Evolutionary conservation across 2,329 filamentous ascomycete genomes (phyloP).

Genomic region (Cryphonectria japonica): DNA sequence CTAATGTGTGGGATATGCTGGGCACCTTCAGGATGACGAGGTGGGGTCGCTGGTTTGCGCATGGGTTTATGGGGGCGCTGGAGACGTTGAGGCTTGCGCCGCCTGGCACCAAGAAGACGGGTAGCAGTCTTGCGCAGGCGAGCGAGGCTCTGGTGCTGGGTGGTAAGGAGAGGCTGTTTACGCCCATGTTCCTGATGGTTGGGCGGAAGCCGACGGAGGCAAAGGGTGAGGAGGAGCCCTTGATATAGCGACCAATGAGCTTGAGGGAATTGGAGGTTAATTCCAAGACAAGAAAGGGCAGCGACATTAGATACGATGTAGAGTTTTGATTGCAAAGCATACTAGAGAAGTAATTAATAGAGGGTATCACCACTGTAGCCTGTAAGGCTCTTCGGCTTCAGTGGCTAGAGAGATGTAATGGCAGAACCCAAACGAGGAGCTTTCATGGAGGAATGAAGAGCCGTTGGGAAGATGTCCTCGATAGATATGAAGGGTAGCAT

Average conservation of each 20-base stretch:
- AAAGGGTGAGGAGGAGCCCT: background rate
- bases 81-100: constrained; percentile 69
- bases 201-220: constrained; percentile 20
- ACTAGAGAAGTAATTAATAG: background rate
- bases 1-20: constrained; percentile 25
- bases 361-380: background rate
- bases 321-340: background rate
- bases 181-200: constrained; percentile 29
- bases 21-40: constrained; percentile 65
- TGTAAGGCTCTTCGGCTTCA: too few relatives aligned
- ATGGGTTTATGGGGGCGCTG: constrained; percentile 67
- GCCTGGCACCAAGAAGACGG: constrained; percentile 73
- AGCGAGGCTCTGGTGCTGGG: constrained; percentile 26
- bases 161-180: constrained; percentile 27
- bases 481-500: too few relatives aligned
- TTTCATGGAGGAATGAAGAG: too few relatives aligned
- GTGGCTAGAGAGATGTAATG: too few relatives aligned
- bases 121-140: constrained; percentile 70
- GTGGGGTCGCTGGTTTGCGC: constrained; percentile 65
- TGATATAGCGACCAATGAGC: background rate
- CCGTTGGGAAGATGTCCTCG: too few relatives aligned
- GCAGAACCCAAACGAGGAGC: too few relatives aligned
- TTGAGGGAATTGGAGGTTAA: background rate
- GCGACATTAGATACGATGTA: background rate
- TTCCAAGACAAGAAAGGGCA: background rate